These are phyloP conservation scores for Plasmodium billcollinsi DNA, from an alignment of 169 alveolate genomes.

Conservation along the genomic window DNA sequence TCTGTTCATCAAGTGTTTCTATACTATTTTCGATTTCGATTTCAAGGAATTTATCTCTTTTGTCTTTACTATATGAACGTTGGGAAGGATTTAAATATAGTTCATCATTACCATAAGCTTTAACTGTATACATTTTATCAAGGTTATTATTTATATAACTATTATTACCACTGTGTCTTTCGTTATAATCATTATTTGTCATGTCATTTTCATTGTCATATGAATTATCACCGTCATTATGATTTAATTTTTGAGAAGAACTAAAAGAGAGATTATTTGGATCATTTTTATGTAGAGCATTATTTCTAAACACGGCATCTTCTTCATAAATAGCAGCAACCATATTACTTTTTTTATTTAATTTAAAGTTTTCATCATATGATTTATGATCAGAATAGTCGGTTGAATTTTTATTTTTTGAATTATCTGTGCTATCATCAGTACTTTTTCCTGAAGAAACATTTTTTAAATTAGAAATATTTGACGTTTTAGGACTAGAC, in stretches of 20 bases:
- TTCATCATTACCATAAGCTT: slow-evolving; percentile 14
- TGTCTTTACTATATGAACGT: slow-evolving; percentile 1
- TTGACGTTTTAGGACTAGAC: slow-evolving; percentile 1
- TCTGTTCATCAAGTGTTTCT: slow-evolving; percentile 26
- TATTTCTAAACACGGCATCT: background rate
- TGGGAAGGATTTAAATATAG: slow-evolving; percentile 7
- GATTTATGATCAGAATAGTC: slow-evolving; percentile 1
- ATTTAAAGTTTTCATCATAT: background rate
- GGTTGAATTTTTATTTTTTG: background rate
- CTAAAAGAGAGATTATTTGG: background rate
- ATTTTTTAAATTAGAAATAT: slow-evolving; percentile 1
- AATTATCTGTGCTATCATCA: background rate
- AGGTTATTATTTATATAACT: slow-evolving; percentile 23
- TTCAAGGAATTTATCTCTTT: slow-evolving; percentile 21
- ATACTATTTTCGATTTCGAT: slow-evolving; percentile 29
- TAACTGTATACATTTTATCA: slow-evolving; percentile 14
- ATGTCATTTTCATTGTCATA: background rate
- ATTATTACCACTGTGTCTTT: slow-evolving; percentile 6
- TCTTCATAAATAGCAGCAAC: slow-evolving; percentile 2
- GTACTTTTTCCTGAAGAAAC: background rate
- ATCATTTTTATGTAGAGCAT: background rate
- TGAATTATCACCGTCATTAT: background rate
- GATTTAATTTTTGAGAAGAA: slow-evolving; percentile 1
- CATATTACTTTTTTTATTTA: background rate
- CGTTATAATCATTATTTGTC: background rate